Base-by-base conservation (phyloP, 768 basidiomycete genomes). In the Boletus rufocinnamomeus region DNA sequence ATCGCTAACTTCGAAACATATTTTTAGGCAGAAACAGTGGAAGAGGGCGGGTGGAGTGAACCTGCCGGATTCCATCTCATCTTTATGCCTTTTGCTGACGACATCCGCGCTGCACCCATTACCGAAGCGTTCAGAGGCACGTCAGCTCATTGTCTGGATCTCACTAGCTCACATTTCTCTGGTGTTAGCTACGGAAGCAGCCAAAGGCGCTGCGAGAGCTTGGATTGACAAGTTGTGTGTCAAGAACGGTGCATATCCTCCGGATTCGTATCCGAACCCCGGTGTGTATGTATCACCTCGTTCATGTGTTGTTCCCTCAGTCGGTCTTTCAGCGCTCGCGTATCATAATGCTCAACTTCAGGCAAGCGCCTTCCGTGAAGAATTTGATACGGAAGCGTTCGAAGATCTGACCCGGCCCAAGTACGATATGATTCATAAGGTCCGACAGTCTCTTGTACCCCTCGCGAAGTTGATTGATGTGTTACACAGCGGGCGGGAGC, bases 41-140 rank as follows among this genome's bases (percentile, higher is more conserved):
- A 88, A 65, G 84, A 86, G 34, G 82, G 80, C 11, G 92, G 91
- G 8, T 89, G 85, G 79, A 85, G 83, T 52, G 87, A 90, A 43
- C 93, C 97, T 35, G 85, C 91, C 2, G 97, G 97, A 6, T 90
- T 98, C 66, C 95, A 98, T 72, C 78, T 98, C 51, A 88, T 98
- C 57, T 89, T 89, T 17, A 72, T 98, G n/a, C 95, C 96, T 1
- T 99, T 91, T 70, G 89, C 91, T 5, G 97, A 99, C 69, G 97
- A 99, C 66, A 89, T 98, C 50, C 85, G 97, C 49, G 79, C 80
- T 21, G 89, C 90, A 7, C 87, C 89, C 2, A 73, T 94, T 13
- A 83, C 86, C 21, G 79, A 84, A 54, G 86, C 80, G 8, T 77
- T 80, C 63, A 80, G 81, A 79, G 88, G 93, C 86, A 73, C 30